These are phyloP conservation scores for Acanthamoeba lenticulata DNA, from an alignment of 208 protist genomes.

Conservation along the genomic window DNA sequence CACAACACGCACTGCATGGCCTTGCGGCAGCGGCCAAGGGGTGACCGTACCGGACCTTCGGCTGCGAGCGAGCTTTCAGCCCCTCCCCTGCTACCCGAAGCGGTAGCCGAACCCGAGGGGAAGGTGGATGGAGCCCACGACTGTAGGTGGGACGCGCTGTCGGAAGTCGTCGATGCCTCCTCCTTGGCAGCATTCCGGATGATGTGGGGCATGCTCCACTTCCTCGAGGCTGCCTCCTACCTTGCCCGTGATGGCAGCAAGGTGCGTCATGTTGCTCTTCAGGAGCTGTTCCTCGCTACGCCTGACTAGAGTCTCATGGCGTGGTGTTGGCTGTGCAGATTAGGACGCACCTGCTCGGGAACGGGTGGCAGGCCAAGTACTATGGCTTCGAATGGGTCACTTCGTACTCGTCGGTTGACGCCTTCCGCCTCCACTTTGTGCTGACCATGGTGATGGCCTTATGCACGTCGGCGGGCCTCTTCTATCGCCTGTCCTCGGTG, in stretches of 20 bases:
- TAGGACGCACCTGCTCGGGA: not conserved
- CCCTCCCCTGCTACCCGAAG: no score
- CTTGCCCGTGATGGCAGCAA: not conserved
- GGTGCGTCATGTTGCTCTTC: not conserved
- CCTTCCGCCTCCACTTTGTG: not conserved
- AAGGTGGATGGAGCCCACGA: no score
- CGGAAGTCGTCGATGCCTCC: not conserved
- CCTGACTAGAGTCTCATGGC: not conserved
- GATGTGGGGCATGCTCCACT: not conserved
- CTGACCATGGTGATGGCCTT: not conserved
- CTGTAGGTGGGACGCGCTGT: not conserved
- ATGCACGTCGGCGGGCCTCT: not conserved
- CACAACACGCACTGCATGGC: no score
- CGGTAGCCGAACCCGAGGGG: no score
- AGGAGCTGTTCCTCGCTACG: no score
- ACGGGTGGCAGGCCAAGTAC: not conserved
- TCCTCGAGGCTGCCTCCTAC: not conserved
- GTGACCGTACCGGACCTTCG: no score
- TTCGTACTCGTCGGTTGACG: not conserved
- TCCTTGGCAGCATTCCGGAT: not conserved
- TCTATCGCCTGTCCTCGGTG: not conserved
- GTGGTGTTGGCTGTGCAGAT: not conserved
- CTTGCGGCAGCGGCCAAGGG: no score
- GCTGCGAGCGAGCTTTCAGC: no score
- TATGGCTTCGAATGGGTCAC: not conserved